phyloP scores from a whole-genome alignment of 2,329 filamentous ascomycete genomes.

The Epichloe scottii region DNA sequence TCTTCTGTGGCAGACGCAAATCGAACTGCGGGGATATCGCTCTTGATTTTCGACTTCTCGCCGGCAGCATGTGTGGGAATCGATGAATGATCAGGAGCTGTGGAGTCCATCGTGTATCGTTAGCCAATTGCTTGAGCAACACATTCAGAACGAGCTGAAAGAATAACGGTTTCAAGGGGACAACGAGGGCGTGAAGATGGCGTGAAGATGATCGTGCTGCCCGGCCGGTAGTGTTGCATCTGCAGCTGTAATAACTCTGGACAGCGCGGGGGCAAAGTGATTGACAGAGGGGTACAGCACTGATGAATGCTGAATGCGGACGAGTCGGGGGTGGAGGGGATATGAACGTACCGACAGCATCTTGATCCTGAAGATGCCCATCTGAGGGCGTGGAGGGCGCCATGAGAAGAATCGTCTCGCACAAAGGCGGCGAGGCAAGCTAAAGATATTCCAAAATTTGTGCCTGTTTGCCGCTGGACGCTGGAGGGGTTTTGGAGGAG shows the following conservation, averaged over 20 bases:
- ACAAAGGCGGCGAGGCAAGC: background rate
- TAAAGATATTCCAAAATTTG: background rate
- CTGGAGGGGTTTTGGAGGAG: background rate
- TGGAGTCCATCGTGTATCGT: background rate
- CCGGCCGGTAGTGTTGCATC: background rate
- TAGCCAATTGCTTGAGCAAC: background rate
- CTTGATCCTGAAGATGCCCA: conserved; percentile 6
- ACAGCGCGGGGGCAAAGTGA: background rate
- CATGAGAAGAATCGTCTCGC: conserved; percentile 2
- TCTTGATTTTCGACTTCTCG: conserved; percentile 10
- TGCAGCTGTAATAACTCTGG: background rate
- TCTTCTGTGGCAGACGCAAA: conserved; percentile 62
- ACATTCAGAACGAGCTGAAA: background rate
- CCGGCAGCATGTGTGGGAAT: conserved; percentile 2
- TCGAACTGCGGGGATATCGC: conserved; percentile 43
- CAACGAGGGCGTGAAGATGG: background rate
- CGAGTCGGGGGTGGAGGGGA: conserved; percentile 4
- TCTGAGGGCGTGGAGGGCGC: conserved; percentile 7
- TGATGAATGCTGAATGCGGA: conserved; percentile 1
- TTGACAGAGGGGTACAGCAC: background rate
- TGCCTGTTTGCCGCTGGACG: background rate
- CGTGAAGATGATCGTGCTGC: conserved; percentile 1
- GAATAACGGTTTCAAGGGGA: background rate
- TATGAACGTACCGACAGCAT: conserved; percentile 8
- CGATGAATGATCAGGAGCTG: background rate